Conservation (phyloP, 495 filamentous ascomycete species). For the Penicillium riverlandense region DNA sequence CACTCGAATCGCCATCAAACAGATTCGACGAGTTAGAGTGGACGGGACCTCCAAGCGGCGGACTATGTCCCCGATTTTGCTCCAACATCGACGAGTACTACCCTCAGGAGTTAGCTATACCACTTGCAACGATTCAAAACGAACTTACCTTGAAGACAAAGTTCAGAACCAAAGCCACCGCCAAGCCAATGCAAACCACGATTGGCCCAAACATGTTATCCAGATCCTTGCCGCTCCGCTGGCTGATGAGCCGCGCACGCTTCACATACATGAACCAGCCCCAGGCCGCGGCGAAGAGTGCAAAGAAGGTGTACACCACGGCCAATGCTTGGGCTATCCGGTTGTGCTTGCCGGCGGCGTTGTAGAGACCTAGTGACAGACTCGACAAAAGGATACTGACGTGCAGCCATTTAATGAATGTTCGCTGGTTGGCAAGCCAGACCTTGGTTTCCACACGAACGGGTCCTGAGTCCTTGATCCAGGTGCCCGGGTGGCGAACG, state of each 20-base stretch:
- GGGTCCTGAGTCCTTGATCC: conserved; percentile 90
- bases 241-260: conserved; percentile 69
- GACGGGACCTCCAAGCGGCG: conserved; percentile 3
- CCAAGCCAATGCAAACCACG: conserved; percentile 72
- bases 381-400: conserved; percentile 78
- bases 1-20: conserved; percentile 2
- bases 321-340: conserved; percentile 66
- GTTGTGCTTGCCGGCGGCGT: conserved; percentile 70
- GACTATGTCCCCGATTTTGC: conserved; percentile 10
- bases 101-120: conserved; percentile 7
- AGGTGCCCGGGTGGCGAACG: conserved; percentile 69
- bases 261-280: conserved; percentile 76
- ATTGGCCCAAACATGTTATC: conserved; percentile 81
- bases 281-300: conserved; percentile 77
- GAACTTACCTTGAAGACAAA: conserved; percentile 67
- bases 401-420: conserved; percentile 97
- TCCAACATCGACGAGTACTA: conserved; percentile 31
- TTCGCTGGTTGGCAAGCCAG: conserved; percentile 96
- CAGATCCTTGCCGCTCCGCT: conserved; percentile 84
- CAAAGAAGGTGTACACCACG: conserved; percentile 73
- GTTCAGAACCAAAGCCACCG: conserved; percentile 74
- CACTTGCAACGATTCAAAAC: not conserved
- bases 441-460: conserved; percentile 93
- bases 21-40: conserved; percentile 9
- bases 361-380: conserved; percentile 77